Conservation (phyloP, 495 filamentous ascomycete genomes). For the Penicillium atrosanguineum region DNA sequence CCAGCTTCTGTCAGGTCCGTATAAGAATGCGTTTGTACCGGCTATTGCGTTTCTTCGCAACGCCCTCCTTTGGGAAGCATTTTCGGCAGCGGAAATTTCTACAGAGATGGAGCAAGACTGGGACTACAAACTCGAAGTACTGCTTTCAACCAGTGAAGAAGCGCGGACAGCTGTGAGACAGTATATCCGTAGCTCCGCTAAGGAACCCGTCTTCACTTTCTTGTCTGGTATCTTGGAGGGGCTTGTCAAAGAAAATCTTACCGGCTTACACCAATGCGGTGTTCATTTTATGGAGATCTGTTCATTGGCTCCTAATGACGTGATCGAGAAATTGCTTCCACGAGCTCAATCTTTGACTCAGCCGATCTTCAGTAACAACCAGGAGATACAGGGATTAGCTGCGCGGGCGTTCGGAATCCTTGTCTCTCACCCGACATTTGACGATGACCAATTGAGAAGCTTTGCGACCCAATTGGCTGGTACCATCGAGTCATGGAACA, state of each 20-base stretch:
- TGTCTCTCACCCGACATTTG: constrained; percentile 57
- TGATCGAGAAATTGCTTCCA: constrained; percentile 48
- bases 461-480: constrained; percentile 41
- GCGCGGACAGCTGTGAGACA: constrained; percentile 56
- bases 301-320: constrained; percentile 55
- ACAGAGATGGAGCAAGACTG: constrained; percentile 75
- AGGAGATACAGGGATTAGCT: constrained; percentile 57
- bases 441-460: constrained; percentile 29
- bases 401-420: constrained; percentile 78
- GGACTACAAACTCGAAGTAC: constrained; percentile 73
- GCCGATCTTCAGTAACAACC: constrained; percentile 67
- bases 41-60: constrained; percentile 69
- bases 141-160: constrained; percentile 61
- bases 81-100: constrained; percentile 47
- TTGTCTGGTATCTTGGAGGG: constrained; percentile 58
- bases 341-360: constrained; percentile 50
- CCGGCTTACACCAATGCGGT: constrained; percentile 53
- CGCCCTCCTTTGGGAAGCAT: constrained; percentile 70
- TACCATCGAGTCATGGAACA: constrained; percentile 48
- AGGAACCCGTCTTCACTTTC: constrained; percentile 37
- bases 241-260: constrained; percentile 47
- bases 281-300: constrained; percentile 64
- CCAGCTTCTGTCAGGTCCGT: constrained; percentile 30
- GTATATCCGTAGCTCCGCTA: constrained; percentile 40
- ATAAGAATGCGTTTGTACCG: constrained; percentile 49